Percentiles rank a stretch among this genome's conserved stretches.
These are phyloP conservation scores for Porcisia hertigi DNA, from an alignment of 208 protist species.

Conservation along the genomic window DNA sequence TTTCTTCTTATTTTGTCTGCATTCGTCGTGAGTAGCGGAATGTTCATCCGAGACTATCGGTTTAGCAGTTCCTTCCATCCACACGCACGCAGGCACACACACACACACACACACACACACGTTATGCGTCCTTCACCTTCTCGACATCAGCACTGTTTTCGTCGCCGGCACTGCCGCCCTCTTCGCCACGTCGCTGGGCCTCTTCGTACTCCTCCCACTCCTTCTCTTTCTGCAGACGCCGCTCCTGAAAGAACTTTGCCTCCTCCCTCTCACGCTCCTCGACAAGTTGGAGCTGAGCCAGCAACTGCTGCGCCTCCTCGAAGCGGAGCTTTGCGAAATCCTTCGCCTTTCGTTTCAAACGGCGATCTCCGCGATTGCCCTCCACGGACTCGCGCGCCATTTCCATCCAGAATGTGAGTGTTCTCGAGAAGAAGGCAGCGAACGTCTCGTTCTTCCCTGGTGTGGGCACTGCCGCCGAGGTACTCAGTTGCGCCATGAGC, in stretches of 20 bases:
- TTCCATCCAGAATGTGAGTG: constrained; percentile 63
- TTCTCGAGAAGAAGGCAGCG: constrained; percentile 59
- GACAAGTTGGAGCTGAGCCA: constrained; percentile 77
- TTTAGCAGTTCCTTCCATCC: no score
- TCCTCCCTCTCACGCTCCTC: constrained; percentile 84
- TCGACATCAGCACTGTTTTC: constrained; percentile 17
- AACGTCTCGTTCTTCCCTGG: constrained; percentile 61
- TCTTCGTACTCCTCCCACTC: constrained; percentile 75
- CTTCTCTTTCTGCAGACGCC: constrained; percentile 66
- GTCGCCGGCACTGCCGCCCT: constrained; percentile 1
- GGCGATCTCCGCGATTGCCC: constrained; percentile 20
- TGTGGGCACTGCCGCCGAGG: constrained; percentile 64
- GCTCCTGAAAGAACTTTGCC: constrained; percentile 74
- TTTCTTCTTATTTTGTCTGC: no score
- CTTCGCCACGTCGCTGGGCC: constrained; percentile 33
- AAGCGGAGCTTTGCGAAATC: constrained; percentile 67
- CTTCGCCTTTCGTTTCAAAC: constrained; percentile 35
- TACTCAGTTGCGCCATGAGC: constrained; percentile 76
- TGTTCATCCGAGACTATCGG: no score
- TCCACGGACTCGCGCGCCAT: constrained; percentile 69
- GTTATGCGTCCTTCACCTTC: background rate
- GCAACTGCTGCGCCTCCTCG: constrained; percentile 65
- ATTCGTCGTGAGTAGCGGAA: no score
- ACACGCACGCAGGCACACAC: no score
- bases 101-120: background rate